Percentiles rank a stretch among this genome's conserved stretches.
phyloP scores from a whole-genome alignment of 2,329 filamentous ascomycete genomes.

The Aspergillus sp. region DNA sequence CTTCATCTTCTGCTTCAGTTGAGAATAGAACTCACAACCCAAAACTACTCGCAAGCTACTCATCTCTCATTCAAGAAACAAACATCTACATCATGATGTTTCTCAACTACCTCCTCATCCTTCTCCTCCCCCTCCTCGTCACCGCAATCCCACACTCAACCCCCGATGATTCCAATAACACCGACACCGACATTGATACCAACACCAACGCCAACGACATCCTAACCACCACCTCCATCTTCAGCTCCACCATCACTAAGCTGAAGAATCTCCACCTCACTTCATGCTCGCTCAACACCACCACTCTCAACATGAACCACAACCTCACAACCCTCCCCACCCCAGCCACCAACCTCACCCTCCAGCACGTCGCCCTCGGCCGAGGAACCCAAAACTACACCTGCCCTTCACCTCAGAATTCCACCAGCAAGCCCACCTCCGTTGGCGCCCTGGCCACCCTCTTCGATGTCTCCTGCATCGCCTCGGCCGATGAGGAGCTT shows the following conservation, averaged over 20 bases:
- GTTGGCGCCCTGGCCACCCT: constrained; percentile 50
- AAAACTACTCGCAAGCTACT: neutral
- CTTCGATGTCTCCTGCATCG: constrained; percentile 47
- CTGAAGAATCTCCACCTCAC: constrained; percentile 5
- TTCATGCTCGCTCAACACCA: constrained; percentile 25
- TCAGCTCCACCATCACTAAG: neutral
- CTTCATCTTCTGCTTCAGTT: too few species aligned
- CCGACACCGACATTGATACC: too few species aligned
- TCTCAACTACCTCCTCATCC: neutral
- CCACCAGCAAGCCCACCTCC: constrained; percentile 34
- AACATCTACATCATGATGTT: constrained; percentile 3
- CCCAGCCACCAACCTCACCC: constrained; percentile 31
- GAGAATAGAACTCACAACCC: neutral
- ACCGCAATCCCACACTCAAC: neutral
- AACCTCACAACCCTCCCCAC: constrained; percentile 26
- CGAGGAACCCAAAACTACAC: constrained; percentile 56
- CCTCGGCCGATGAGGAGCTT: constrained; percentile 26
- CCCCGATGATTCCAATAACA: too few species aligned
- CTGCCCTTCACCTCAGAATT: constrained; percentile 33
- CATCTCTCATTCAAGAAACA: neutral
- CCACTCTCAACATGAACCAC: constrained; percentile 17
- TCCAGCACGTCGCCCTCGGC: constrained; percentile 50
- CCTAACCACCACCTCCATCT: neutral
- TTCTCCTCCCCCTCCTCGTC: neutral
- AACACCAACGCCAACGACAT: neutral